A percentile compares a stretch with the other conserved stretches of the same genome.
Evolutionary conservation across 2,329 filamentous ascomycete species (phyloP).

Genomic region (Aspergillus spinulosporus): DNA sequence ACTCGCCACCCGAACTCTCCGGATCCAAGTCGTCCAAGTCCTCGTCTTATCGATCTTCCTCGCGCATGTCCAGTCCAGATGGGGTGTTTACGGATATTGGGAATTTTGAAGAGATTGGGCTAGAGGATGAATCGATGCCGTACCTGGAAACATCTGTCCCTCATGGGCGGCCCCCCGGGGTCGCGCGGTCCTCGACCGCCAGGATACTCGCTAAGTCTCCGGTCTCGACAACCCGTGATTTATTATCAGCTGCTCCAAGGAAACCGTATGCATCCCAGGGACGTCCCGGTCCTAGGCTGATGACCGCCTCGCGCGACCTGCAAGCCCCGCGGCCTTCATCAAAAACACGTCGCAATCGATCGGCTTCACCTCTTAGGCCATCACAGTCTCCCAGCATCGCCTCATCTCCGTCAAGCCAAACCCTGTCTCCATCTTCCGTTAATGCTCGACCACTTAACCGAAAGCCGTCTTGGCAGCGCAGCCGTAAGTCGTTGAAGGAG

Average conservation of each 20-base stretch:
- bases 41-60: conserved; percentile 80
- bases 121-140: conserved; percentile 65
- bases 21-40: conserved; percentile 87
- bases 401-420: conserved; percentile 29
- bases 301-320: conserved; percentile 27
- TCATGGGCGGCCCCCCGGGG: conserved; percentile 30
- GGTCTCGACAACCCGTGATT: conserved; percentile 34
- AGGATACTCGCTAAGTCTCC: conserved; percentile 31
- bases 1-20: conserved; percentile 76
- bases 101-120: conserved; percentile 90
- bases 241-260: conserved; percentile 33
- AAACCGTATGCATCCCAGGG: conserved; percentile 29
- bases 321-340: conserved; percentile 31
- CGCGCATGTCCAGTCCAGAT: conserved; percentile 67
- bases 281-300: conserved; percentile 27
- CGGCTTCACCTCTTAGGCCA: conserved; percentile 32
- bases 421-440: conserved; percentile 28
- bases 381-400: conserved; percentile 22
- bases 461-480: conserved; percentile 46
- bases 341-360: conserved; percentile 34
- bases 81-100: conserved; percentile 69
- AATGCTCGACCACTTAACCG: conserved; percentile 29
- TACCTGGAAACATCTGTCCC: conserved; percentile 34
- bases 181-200: conserved; percentile 29
- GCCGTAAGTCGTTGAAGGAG: conserved; percentile 49